Evolutionary conservation across 768 basidiomycete species (phyloP), one percentile per base, ranked within the genome.

Genomic region (Amanita rubescens): DNA sequence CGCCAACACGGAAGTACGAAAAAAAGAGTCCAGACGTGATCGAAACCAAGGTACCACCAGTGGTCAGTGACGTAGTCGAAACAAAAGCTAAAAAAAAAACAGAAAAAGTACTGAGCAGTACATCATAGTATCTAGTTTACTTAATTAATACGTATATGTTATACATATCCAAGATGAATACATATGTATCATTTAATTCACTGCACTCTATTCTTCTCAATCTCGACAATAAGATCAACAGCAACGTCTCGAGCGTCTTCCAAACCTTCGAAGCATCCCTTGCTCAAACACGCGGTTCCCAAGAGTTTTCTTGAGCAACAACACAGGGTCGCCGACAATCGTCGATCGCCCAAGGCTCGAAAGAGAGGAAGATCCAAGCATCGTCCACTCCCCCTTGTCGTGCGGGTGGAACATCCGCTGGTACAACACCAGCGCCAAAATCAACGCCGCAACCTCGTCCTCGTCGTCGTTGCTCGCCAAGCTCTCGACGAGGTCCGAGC

Each of bases 171-270:
- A 45, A 53, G 12, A 53, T 27, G 24, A 39, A 14, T 25, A 50
- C 24, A 38, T 17, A 19, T 20, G 8, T 37, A 39, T n/a, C n/a
- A n/a, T n/a, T 42, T 41, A 12, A 10, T 43, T 51, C 27, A 51
- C 22, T 17, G 55, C 30, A 60, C 56, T 55, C 65, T 64, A 58
- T 57, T 63, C 58, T 73, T 65, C 62, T 75, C 75, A 25, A 66
- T 60, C 33, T 73, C 75, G 17, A 76, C 72, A 51, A 90, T 72
- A 72, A 84, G 72, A 69, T 91, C 89, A 44, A 89, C 85, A 33
- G 82, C 82, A n/a, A 75, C 69, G 65, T 90, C 89, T 53, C 83
- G 74, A 44, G 87, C 87, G 55, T 90, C 87, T 64, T 90, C 88
- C 50, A 90, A 64, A 24, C 65, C 63, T 32, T 59, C 60, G 55